Conservation (phyloP, 2,329 filamentous ascomycete species). For the Paecilomyces fulvus region DNA sequence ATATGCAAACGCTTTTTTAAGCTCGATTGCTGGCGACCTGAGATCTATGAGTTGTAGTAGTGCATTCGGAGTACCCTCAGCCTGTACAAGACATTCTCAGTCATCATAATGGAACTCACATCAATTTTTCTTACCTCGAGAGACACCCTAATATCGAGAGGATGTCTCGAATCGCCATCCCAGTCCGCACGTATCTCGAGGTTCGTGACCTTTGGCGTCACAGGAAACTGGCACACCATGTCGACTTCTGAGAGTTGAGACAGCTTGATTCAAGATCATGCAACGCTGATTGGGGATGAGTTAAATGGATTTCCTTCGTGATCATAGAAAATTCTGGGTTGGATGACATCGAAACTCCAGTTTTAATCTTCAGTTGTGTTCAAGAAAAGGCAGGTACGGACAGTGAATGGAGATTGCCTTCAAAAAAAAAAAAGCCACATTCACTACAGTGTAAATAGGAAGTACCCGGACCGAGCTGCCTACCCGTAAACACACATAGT, state of each 20-base stretch:
- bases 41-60: neutral
- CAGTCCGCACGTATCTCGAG: slow-evolving; percentile 24
- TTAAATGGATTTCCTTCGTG: neutral
- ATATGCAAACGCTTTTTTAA: neutral
- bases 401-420: neutral
- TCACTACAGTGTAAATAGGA: neutral
- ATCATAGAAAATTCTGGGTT: neutral
- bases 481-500: neutral
- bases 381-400: neutral
- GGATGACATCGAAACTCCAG: neutral
- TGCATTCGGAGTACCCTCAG: neutral
- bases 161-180: slow-evolving; percentile 16
- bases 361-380: neutral
- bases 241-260: neutral
- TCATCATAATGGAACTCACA: neutral
- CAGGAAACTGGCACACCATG: slow-evolving; percentile 2
- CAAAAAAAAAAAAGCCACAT: neutral
- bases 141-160: slow-evolving; percentile 17
- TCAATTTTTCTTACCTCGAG: slow-evolving; percentile 19
- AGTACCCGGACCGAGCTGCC: neutral
- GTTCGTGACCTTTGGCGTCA: slow-evolving; percentile 13
- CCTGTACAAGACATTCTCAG: slow-evolving; percentile 3
- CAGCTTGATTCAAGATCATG: slow-evolving; percentile 2
- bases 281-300: neutral
- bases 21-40: neutral